These are phyloP conservation scores for Panus rudis DNA, from an alignment of 768 basidiomycete species.

Conservation along the genomic window DNA sequence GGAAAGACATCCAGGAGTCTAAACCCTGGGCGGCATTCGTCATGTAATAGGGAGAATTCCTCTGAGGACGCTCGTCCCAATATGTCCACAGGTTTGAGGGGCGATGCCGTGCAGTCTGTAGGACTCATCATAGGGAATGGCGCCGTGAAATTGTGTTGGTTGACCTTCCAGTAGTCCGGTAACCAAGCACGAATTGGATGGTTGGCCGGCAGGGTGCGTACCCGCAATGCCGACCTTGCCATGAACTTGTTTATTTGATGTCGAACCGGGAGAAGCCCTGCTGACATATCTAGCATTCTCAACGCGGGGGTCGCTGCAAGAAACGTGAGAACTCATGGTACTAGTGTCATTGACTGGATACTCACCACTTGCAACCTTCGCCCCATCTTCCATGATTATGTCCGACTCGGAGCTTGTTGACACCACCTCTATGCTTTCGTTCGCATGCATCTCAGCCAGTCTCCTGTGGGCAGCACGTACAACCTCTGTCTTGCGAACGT, in stretches of 20 bases:
- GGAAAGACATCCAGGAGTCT: slow-evolving; percentile 1
- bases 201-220: not conserved
- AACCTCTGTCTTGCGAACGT: too few species aligned
- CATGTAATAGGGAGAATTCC: slow-evolving; percentile 1
- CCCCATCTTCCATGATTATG: too few species aligned
- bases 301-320: too few species aligned
- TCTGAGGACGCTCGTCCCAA: slow-evolving; percentile 1
- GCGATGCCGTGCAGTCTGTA: slow-evolving; percentile 1
- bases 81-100: not conserved
- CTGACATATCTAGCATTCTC: not conserved
- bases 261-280: not conserved
- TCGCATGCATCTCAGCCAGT: too few species aligned
- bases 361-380: too few species aligned
- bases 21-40: slow-evolving; percentile 4
- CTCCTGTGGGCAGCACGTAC: too few species aligned
- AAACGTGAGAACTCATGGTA: too few species aligned
- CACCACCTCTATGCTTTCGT: too few species aligned
- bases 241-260: slow-evolving; percentile 4
- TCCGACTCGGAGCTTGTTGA: too few species aligned
- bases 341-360: too few species aligned
- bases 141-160: not conserved
- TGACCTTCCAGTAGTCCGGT: not conserved
- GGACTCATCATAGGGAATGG: not conserved
- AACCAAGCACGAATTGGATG: not conserved
- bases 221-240: not conserved